Base-by-base conservation (phyloP, 2,329 filamentous ascomycete genomes). In the Huntiella abstrusa region DNA sequence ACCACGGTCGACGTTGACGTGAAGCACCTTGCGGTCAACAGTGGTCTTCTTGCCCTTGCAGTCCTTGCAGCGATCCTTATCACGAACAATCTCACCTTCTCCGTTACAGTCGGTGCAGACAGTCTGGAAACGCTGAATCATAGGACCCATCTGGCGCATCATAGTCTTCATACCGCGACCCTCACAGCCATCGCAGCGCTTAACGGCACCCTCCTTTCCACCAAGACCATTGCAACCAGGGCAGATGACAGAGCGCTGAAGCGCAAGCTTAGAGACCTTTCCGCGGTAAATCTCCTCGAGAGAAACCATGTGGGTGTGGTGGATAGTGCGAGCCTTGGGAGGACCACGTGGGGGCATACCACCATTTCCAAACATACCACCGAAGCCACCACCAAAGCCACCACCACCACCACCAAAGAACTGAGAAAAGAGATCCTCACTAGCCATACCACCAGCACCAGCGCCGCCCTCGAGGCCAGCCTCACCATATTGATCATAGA, bases 101-200 rank as follows among this genome's bases (percentile, higher is more conserved):
- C 92, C 92, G 56, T 91, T 88, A 63, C 91, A 98, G 67, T 98
- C 92, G 22, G 87, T 83, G 74, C 91, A 98, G 56, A 95, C 87
- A 28, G 88, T 96, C 72, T 98, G 91, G 77, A 98, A 98, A 49
- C 91, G 84, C 69, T 98, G 92, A 56, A 98, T 96, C 91, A 98
- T 98, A 50, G 91, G 91, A 44, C 91, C 91, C 87, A 98, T 96
- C 67, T 98, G 91, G 61, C 92, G 83, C 91, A 98, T 95, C 88
- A 98, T 96, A 36, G 84, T 95, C 81, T 96, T 96, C 83, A 95
- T 94, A 64, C 91, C 91, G 53, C 82, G 77, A 54, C 91, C 91
- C 57, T 93, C 85, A 63, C 91, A 98, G 58, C 85, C 83, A 36
- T 75, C 60, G 65, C 91, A 98, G 58, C 82, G 83, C 69, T 87